Percentiles rank a stretch among this genome's conserved stretches.
Evolutionary conservation across 2,329 filamentous ascomycete species (phyloP).

Genomic region (Fusarium sp.): DNA sequence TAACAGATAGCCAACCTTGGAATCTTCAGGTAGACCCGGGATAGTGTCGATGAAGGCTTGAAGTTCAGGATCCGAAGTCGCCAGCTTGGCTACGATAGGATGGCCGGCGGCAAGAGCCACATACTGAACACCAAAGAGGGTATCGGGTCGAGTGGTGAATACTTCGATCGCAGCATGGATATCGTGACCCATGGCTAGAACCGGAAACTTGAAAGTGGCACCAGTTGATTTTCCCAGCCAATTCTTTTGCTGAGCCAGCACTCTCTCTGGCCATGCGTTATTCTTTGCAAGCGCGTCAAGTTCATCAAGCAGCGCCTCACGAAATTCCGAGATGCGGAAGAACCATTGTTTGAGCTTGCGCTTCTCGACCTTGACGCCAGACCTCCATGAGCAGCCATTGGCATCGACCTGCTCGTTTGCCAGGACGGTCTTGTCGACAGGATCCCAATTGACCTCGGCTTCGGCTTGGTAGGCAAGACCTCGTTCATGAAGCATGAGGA

Average conservation of each 20-base stretch:
- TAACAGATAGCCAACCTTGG: constrained; percentile 77
- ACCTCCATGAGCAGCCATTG: constrained; percentile 87
- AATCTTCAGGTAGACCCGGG: constrained; percentile 65
- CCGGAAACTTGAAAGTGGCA: constrained; percentile 77
- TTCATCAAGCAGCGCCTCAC: constrained; percentile 78
- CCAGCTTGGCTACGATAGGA: constrained; percentile 73
- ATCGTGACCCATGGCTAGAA: constrained; percentile 61
- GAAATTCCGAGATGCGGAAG: constrained; percentile 83
- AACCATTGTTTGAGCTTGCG: constrained; percentile 89
- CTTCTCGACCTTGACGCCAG: constrained; percentile 86
- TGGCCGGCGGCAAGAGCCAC: constrained; percentile 82
- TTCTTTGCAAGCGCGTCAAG: constrained; percentile 74
- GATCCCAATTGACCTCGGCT: constrained; percentile 90
- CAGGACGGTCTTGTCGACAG: constrained; percentile 87
- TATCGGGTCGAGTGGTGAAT: constrained; percentile 88
- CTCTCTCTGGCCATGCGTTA: constrained; percentile 83
- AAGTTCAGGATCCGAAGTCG: constrained; percentile 70
- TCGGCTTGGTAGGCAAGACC: constrained; percentile 87
- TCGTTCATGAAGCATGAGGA: constrained; percentile 79
- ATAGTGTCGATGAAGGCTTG: constrained; percentile 77
- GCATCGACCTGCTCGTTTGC: constrained; percentile 95
- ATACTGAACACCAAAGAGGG: constrained; percentile 88
- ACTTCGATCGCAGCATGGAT: constrained; percentile 71
- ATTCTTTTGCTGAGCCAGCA: constrained; percentile 85
- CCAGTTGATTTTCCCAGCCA: constrained; percentile 88